Evolutionary conservation across 495 filamentous ascomycete genomes (phyloP).

Genomic region (Aspergillus campestris): DNA sequence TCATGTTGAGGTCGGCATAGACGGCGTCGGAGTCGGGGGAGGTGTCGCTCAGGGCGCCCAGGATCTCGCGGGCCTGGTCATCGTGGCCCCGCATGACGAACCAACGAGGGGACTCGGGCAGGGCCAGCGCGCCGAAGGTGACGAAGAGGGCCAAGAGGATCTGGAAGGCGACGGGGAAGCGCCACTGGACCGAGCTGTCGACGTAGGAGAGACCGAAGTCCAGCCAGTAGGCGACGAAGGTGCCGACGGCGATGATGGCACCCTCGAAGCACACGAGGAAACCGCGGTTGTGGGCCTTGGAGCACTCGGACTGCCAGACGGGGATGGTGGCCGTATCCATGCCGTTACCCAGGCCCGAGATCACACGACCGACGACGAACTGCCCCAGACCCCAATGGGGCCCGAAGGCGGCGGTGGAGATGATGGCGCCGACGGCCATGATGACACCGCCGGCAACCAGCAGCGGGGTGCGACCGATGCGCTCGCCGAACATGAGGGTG

Average conservation of each 20-base stretch:
- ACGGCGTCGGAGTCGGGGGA: conserved; percentile 21
- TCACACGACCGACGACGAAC: conserved; percentile 62
- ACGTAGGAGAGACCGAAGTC: conserved; percentile 67
- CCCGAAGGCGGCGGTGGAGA: conserved; percentile 51
- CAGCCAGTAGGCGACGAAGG: conserved; percentile 73
- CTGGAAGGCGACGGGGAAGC: conserved; percentile 74
- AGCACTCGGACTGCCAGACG: conserved; percentile 70
- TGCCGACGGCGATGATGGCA: conserved; percentile 68
- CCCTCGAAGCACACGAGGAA: conserved; percentile 79
- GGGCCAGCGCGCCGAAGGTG: conserved; percentile 44
- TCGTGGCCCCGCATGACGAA: conserved; percentile 55
- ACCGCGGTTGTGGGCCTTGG: conserved; percentile 62
- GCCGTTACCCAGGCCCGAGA: conserved; percentile 68
- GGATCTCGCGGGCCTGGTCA: conserved; percentile 52
- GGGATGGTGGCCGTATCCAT: conserved; percentile 70
- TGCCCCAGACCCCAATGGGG: conserved; percentile 44
- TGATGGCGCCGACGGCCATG: conserved; percentile 67
- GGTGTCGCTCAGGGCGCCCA: conserved; percentile 45
- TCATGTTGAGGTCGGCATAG: conserved; percentile 40
- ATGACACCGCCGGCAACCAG: conserved; percentile 56
- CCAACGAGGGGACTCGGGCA: conserved; percentile 75
- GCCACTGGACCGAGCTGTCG: conserved; percentile 39
- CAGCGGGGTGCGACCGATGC: conserved; percentile 54
- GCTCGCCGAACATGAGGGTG: conserved; percentile 58
- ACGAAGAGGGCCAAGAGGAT: conserved; percentile 60